A percentile compares a stretch with the other conserved stretches of the same genome.
Conservation (phyloP, 2,329 filamentous ascomycete species). For the Aspergillus hortae region DNA sequence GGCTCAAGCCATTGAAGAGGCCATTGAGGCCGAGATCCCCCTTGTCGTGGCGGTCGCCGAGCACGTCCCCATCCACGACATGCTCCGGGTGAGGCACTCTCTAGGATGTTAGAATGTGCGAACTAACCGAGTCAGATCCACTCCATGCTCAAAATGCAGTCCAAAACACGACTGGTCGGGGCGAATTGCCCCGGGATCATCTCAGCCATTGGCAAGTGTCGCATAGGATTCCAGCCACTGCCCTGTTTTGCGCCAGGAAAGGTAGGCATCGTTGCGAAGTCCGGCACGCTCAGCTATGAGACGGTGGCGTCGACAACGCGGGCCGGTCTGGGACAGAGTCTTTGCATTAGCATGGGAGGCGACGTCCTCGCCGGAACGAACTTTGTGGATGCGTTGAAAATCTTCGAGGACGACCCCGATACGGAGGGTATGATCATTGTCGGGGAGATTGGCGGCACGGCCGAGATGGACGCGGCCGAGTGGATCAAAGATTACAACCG, state of each 20-base stretch:
- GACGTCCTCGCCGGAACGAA: slow-evolving; percentile 72
- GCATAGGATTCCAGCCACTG: slow-evolving; percentile 73
- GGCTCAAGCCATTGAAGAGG: slow-evolving; percentile 70
- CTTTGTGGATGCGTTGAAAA: slow-evolving; percentile 65
- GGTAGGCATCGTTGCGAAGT: slow-evolving; percentile 75
- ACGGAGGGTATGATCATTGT: slow-evolving; percentile 70
- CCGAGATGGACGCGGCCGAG: slow-evolving; percentile 68
- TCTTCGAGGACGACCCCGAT: slow-evolving; percentile 63
- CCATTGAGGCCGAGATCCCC: slow-evolving; percentile 73
- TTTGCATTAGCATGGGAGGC: slow-evolving; percentile 74
- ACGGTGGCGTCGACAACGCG: slow-evolving; percentile 70
- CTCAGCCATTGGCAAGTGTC: slow-evolving; percentile 65
- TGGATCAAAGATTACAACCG: slow-evolving; percentile 67
- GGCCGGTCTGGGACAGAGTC: slow-evolving; percentile 71
- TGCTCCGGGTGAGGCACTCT: slow-evolving; percentile 51
- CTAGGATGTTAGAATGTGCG: not conserved
- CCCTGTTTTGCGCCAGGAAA: slow-evolving; percentile 67
- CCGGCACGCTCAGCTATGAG: slow-evolving; percentile 76
- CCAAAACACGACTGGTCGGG: slow-evolving; percentile 68
- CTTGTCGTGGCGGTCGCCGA: slow-evolving; percentile 76
- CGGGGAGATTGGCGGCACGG: slow-evolving; percentile 68
- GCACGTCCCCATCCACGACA: slow-evolving; percentile 74
- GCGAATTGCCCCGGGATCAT: slow-evolving; percentile 82
- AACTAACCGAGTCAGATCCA: slow-evolving; percentile 51
- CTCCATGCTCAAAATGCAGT: slow-evolving; percentile 67